Conservation (phyloP, 2,329 filamentous ascomycete genomes). For the Stagonosporopsis vannaccii region DNA sequence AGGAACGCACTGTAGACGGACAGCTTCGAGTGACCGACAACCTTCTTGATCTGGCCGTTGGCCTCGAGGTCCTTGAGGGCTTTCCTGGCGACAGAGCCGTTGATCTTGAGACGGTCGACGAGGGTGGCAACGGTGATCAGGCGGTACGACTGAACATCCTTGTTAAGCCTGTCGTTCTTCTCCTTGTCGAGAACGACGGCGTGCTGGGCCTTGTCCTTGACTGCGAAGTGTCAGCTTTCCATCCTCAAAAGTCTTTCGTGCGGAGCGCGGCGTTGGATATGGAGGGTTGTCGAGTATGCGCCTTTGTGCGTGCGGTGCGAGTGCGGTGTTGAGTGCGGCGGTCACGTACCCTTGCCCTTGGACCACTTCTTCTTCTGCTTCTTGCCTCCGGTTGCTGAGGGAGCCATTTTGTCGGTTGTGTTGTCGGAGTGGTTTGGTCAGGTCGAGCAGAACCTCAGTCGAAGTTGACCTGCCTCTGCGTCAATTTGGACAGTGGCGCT, state of each 20-base stretch:
- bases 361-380: conserved; percentile 86
- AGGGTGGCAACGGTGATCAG: conserved; percentile 98
- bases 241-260: not conserved
- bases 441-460: conserved; percentile 3
- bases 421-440: conserved; percentile 14
- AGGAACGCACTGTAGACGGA: conserved; percentile 88
- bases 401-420: conserved; percentile 41
- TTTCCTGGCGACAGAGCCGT: conserved; percentile 92
- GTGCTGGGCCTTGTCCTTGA: conserved; percentile 99
- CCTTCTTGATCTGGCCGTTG: conserved; percentile 98
- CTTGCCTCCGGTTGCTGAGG: conserved; percentile 72
- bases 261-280: conserved; percentile 8
- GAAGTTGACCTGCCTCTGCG: not conserved
- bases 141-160: conserved; percentile 99
- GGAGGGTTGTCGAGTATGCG: not conserved
- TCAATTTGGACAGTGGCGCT: not conserved
- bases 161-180: conserved; percentile 98
- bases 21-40: conserved; percentile 95
- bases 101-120: conserved; percentile 99
- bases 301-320: conserved; percentile 9
- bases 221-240: conserved; percentile 60
- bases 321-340: conserved; percentile 26
- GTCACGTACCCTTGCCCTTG: conserved; percentile 65
- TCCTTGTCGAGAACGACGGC: conserved; percentile 98
- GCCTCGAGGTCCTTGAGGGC: conserved; percentile 94